Conservation (phyloP, 2,329 filamentous ascomycete genomes). For the Diaporthe citri region DNA sequence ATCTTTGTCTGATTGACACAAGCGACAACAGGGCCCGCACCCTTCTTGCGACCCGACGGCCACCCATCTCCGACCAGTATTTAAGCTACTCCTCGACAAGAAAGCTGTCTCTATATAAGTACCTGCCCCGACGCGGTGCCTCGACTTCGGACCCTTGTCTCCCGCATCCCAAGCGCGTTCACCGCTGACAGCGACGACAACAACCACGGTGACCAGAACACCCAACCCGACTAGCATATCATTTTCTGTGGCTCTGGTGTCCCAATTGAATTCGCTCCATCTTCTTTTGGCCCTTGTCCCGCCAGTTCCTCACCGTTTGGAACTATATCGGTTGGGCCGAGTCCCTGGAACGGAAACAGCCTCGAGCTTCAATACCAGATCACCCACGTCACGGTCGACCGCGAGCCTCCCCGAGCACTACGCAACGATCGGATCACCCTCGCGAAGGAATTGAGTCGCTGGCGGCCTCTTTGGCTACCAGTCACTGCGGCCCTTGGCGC, state of each 20-base stretch:
- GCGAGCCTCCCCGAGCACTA: not conserved
- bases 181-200: constrained; percentile 31
- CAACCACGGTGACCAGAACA: constrained; percentile 1
- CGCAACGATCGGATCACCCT: too few relatives aligned
- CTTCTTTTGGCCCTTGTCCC: not conserved
- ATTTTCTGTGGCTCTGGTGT: not conserved
- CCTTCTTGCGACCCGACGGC: not conserved
- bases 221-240: not conserved
- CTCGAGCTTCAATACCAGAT: not conserved
- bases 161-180: constrained; percentile 32
- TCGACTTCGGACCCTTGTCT: constrained; percentile 36
- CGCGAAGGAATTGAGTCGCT: not conserved
- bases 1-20: not conserved
- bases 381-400: not conserved
- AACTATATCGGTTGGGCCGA: not conserved
- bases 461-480: not conserved
- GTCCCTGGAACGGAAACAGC: not conserved
- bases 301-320: not conserved
- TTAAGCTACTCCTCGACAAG: not conserved
- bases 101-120: not conserved
- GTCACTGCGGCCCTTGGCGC: not conserved
- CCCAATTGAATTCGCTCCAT: not conserved
- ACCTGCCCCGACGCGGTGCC: constrained; percentile 22
- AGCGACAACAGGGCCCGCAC: not conserved
- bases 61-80: not conserved